Evolutionary conservation across 805 yeast species (phyloP), one percentile per base, ranked within the genome.

Genomic region (Wickerhamiella allomyrinae): DNA sequence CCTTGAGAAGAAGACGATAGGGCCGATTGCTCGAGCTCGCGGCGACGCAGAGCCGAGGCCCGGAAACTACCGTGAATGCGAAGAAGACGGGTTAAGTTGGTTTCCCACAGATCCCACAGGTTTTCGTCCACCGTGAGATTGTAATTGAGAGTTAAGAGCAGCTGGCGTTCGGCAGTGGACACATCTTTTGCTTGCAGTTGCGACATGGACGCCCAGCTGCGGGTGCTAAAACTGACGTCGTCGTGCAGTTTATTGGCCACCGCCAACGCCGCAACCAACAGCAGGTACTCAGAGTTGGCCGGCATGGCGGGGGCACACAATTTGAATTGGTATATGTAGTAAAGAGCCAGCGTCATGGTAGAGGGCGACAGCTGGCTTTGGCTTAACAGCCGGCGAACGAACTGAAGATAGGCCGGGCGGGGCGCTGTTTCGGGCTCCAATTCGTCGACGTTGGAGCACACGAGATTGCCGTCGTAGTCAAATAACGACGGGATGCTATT

Each of bases 191-290:
- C 62, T 5, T 71, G 61, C 50, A 87, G 69, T 24, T 85, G 83
- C 10, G 94, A 79, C 24, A 95, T 94, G 44, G 81, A 84, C 15
- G 89, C 72, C 96, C 96, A 87, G 1, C 94, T 81, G 56, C 75
- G 73, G 61, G 85, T 86, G 48, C 93, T 82, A 57, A 85, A 87
- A 31, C 95, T 87, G 58, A 85, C 84, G 62, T 87, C 96, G 62
- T 87, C 95, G 52, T 83, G 81, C 56, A 82, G 82, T 62, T 87
- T 87, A 66, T 87, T 87, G 34, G 95, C 91, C 49, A 85, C 66
- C 41, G 87, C 74, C 40, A 87, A 67, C 5, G 21, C 71, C 10
- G 79, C 66, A 31, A 78, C 73, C 37, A 84, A 57, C 11, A 58
- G 52, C 10, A 63, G 49, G 44, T 55, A 59, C 46, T 61, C 66